Base-by-base conservation (phyloP, 768 basidiomycete genomes). In the Collybia nuda region DNA sequence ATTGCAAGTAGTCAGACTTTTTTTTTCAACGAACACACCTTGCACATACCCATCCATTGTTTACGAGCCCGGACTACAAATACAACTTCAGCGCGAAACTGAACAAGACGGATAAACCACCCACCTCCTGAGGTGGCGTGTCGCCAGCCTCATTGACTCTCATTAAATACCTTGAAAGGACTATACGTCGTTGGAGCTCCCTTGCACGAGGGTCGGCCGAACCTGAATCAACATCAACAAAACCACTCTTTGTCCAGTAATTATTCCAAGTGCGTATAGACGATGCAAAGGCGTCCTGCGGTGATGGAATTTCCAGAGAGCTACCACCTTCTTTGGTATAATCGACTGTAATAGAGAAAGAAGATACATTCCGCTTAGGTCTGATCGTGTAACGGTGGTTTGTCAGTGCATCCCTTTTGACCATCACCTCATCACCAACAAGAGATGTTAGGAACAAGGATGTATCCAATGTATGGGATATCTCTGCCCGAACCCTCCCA, bases 81-180 rank as follows among this genome's bases (percentile, higher is more conserved):
- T 5, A 14, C 12, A 5, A 3, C 14, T 5, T 32, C 32, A 32
- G 14, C 5, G 14, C 32, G 9, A 32, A 32, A 5, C 14, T 11
- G 12, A 2, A 11, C 12, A 11, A 32, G 32, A 32, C 32, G 14
- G 9, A 32, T 32, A 11, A 11, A 14, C 9, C 22, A 55, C 72
- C 47, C 56, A 80, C 80, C 72, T 84, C 81, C 55, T 84, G 82
- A 4, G 81, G 78, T 2, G 81, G 81, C 11, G 62, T 67, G 56
- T 79, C 73, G 1, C 79, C 79, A 4, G 81, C 82, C 57, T 79
- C 80, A 53, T 84, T 84, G 8, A 82, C 79, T 22, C 76, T 68
- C 73, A 83, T 73, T 50, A 82, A 62, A 61, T 83, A 82, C 37
- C 79, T 68, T 29, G 79, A 81, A 32, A 82, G 57, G 39, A 83